Conservation (phyloP, 106 monocot genomes). For the Acorus calamus region DNA sequence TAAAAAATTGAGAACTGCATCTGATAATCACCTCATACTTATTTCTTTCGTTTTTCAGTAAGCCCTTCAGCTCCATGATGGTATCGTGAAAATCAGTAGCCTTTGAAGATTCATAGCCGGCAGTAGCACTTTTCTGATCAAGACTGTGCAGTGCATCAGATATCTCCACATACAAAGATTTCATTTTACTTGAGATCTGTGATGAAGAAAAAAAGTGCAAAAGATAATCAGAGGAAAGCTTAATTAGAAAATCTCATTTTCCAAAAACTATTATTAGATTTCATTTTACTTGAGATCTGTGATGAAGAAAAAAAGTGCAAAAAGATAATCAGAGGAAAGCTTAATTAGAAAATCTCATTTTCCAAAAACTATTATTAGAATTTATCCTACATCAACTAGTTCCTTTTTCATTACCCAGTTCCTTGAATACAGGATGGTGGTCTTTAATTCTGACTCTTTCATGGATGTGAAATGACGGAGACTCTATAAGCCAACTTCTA, state of each 20-base stretch:
- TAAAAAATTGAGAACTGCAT: neutral
- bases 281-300: conserved; percentile 44
- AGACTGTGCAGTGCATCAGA: conserved; percentile 28
- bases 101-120: conserved; percentile 38
- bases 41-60: conserved; percentile 42
- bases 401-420: no score
- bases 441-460: no score
- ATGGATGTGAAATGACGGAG: no score
- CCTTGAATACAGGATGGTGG: no score
- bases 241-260: no score
- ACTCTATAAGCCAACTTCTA: no score
- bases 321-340: neutral
- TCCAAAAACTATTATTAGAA: no score
- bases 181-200: conserved; percentile 44
- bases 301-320: neutral
- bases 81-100: conserved; percentile 21
- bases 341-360: no score
- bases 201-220: neutral
- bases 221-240: no score
- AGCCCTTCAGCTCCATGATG: conserved; percentile 45
- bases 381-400: no score
- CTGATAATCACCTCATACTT: conserved; percentile 50
- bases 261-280: no score
- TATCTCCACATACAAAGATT: conserved; percentile 50
- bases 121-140: conserved; percentile 42